Base-by-base conservation (phyloP, 2,329 filamentous ascomycete species). In the Cryphonectria japonica region DNA sequence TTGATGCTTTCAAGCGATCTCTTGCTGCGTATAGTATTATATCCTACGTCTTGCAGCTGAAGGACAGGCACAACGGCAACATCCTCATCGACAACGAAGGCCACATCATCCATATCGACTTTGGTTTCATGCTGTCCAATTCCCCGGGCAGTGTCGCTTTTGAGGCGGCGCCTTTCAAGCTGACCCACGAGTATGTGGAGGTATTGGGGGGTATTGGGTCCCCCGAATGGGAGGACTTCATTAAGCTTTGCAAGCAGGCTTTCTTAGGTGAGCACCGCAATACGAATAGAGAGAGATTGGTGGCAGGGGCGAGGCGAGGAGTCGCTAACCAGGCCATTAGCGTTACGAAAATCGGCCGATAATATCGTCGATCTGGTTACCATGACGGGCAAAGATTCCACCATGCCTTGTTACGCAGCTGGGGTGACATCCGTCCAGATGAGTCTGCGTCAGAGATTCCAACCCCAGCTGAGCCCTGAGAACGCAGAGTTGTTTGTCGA, bases 91-190 rank as follows among this genome's bases (percentile, higher is more conserved):
- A 95, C 80, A 94, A 92, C 76, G 91, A 93, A 79, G 93, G 93
- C 13, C 93, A 96, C 78, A 94, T 95, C 70, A 90, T 96, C 72
- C 93, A 96, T 78, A 96, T 96, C 73, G 93, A 96, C 80, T 96
- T 96, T 80, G 93, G 93, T 69, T 96, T 96, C 79, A 95, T 96
- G 92, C 85, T 96, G 46, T 95, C 92, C 63, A 96, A 96, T 80
- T 94, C 92, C 1, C 93, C 93, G 0, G 93, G 93, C 0, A 92
- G 90, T 11, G 93, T 96, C 78, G 93, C 92, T 2, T 96, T 96
- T 76, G 93, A 96, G 81, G 93, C 93, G 19, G 93, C 93, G 5
- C 93, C 93, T 0, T 96, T 96, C 82, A 96, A 96, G 83, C 84
- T 96, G 37, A 82, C 93, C 1, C 89, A 94, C 74, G 93, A 96